These are phyloP conservation scores for Phytophthora macrochlamydospora DNA, from an alignment of 352 stramenopile species.

Conservation along the genomic window DNA sequence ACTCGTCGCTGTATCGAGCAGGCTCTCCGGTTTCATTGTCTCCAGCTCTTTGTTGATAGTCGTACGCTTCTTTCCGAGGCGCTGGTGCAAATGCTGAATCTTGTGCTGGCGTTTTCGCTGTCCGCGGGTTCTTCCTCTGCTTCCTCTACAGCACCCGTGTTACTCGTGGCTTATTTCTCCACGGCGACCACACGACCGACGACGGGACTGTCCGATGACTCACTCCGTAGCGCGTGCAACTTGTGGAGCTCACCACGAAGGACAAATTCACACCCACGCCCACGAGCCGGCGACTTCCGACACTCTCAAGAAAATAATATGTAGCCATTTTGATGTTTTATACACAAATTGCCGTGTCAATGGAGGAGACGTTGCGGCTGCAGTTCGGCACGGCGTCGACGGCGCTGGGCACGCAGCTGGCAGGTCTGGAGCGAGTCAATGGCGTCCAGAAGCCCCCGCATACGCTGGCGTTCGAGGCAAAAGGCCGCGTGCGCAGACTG, in stretches of 20 bases:
- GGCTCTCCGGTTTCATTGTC: too few species aligned
- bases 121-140: neutral
- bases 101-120: neutral
- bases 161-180: too few species aligned
- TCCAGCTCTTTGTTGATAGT: too few species aligned
- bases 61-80: neutral
- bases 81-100: neutral
- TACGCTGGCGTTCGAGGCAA: constrained; percentile 76
- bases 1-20: too few species aligned
- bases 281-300: too few species aligned
- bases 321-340: constrained; percentile 9
- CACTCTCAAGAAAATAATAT: neutral
- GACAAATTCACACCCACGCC: neutral
- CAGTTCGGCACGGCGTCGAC: constrained; percentile 76
- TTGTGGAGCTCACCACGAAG: neutral
- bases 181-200: too few species aligned
- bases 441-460: constrained; percentile 46
- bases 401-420: constrained; percentile 69
- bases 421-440: constrained; percentile 50
- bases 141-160: too few species aligned
- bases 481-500: constrained; percentile 43
- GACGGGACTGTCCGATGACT: too few species aligned
- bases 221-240: neutral
- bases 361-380: constrained; percentile 68
- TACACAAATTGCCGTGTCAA: neutral